These are phyloP conservation scores for Rhodofomes roseus DNA, from an alignment of 1,284 basidiomycete species.

Conservation along the genomic window DNA sequence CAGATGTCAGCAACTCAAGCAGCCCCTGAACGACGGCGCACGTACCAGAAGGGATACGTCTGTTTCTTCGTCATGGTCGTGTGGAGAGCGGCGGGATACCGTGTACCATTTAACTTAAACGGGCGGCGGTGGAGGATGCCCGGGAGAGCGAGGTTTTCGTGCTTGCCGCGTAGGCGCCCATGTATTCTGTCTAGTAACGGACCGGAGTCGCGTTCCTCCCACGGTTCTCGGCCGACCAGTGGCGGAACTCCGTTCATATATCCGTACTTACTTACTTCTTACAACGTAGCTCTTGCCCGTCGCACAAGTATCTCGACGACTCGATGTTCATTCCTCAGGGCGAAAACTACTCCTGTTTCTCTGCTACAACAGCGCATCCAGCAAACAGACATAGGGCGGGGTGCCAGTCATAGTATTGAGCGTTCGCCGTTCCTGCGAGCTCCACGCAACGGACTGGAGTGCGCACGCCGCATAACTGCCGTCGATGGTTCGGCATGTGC, in stretches of 20 bases:
- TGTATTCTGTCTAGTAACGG: background rate
- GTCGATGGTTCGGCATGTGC: background rate
- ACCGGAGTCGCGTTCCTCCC: background rate
- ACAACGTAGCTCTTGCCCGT: too few species aligned
- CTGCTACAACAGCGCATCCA: too few species aligned
- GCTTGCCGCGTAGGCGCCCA: background rate
- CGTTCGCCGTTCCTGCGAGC: too few species aligned
- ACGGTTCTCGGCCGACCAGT: background rate
- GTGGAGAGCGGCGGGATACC: conserved; percentile 3
- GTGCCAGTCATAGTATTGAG: too few species aligned
- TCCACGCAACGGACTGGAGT: background rate
- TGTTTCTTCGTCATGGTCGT: conserved; percentile 26
- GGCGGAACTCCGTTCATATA: background rate
- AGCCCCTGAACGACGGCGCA: conserved; percentile 4
- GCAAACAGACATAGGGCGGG: too few species aligned
- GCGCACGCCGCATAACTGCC: background rate
- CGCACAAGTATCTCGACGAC: background rate
- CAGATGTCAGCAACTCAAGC: conserved; percentile 5
- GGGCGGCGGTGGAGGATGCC: background rate
- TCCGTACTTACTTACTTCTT: too few species aligned
- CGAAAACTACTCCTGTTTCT: too few species aligned
- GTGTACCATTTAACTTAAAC: conserved; percentile 2
- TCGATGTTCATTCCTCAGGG: background rate
- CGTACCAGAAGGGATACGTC: conserved; percentile 64
- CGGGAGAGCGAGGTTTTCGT: background rate